These are phyloP conservation scores for Diaporthe capsici DNA, from an alignment of 2,329 filamentous ascomycete genomes.

Conservation along the genomic window DNA sequence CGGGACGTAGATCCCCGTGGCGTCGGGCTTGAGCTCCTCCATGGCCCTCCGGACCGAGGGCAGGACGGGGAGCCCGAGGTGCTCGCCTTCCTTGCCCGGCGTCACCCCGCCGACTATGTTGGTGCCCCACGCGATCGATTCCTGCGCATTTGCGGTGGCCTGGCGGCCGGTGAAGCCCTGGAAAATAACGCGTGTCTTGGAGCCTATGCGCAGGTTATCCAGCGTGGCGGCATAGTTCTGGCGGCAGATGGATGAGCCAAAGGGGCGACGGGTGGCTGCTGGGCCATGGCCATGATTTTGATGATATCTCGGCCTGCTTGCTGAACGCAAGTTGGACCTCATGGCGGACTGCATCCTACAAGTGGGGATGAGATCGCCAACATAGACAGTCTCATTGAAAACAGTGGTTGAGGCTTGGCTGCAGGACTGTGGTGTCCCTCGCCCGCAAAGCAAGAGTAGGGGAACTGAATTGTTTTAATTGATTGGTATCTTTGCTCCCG, in stretches of 20 bases:
- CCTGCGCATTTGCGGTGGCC: conserved; percentile 82
- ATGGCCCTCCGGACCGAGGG: conserved; percentile 78
- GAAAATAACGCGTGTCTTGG: conserved; percentile 41
- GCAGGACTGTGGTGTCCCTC: neutral
- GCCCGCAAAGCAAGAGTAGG: neutral
- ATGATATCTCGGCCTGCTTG: conserved; percentile 3
- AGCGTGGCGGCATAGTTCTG: conserved; percentile 33
- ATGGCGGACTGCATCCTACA: conserved; percentile 37
- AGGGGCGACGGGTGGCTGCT: neutral
- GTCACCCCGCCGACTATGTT: conserved; percentile 85
- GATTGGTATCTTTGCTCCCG: neutral
- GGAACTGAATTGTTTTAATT: neutral
- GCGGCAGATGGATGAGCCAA: conserved; percentile 26
- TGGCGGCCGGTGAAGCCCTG: conserved; percentile 51
- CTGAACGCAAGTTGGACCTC: conserved; percentile 23
- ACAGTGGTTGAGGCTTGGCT: neutral
- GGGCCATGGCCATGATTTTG: neutral
- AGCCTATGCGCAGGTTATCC: conserved; percentile 35
- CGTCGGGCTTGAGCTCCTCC: conserved; percentile 79
- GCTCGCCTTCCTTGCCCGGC: conserved; percentile 77
- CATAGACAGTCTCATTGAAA: conserved; percentile 19
- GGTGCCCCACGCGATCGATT: conserved; percentile 83
- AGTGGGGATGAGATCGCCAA: conserved; percentile 21
- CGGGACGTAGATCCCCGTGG: conserved; percentile 84
- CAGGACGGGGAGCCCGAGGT: conserved; percentile 80